phyloP scores from a whole-genome alignment of 371 early-diverging fungal genomes.

The Quaeritorhiza haematococci region DNA sequence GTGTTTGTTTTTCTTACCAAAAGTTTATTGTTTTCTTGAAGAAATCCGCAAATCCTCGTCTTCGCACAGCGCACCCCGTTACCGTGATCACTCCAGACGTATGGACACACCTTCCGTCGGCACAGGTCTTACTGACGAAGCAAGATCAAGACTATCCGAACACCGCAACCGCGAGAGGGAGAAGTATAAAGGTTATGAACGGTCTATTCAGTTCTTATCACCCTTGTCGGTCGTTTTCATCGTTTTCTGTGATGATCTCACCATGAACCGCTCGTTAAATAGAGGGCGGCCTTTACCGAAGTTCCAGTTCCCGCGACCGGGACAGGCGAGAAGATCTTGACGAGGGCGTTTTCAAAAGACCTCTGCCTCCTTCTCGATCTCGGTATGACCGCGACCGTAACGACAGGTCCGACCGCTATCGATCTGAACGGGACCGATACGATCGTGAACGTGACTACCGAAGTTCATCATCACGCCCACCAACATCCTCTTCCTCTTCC shows the following conservation, averaged over 20 bases:
- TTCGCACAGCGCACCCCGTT: background rate
- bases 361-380: background rate
- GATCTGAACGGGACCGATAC: too few species aligned
- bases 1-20: background rate
- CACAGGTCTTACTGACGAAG: conserved; percentile 1
- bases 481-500: background rate
- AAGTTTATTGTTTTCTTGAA: background rate
- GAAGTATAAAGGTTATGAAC: background rate
- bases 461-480: background rate
- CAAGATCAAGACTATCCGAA: background rate
- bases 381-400: background rate
- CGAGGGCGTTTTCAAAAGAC: background rate
- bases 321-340: background rate
- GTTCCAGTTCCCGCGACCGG: background rate
- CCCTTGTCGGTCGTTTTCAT: background rate
- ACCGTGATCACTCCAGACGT: background rate
- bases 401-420: background rate
- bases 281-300: background rate
- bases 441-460: background rate
- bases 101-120: background rate
- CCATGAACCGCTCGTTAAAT: background rate
- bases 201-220: too few species aligned
- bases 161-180: background rate
- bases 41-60: background rate
- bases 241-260: background rate